Base-by-base conservation (phyloP, 805 yeast species). In the Sugiyamaella lignohabitans region DNA sequence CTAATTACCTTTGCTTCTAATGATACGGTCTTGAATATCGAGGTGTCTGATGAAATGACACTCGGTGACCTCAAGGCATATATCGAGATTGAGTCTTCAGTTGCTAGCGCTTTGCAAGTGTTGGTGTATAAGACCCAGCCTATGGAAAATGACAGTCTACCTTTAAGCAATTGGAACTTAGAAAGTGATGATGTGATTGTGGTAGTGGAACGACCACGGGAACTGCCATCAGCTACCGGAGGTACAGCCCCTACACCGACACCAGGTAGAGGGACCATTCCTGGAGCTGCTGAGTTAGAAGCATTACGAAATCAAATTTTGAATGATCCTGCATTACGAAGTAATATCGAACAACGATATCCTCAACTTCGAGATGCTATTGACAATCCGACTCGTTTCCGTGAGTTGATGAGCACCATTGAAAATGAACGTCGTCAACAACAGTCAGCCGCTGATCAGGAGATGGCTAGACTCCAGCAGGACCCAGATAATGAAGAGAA, bases 401-500 rank as follows among this genome's bases (percentile, higher is more conserved):
- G 68, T 37, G 65, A 69, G 34, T 48, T 51, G 14, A 51, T 65
- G 50, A 50, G 59, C 18, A 35, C 50, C 50, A 53, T 62, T n/a
- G 66, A 64, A 44, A 43, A 49, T 30, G 54, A 55, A 16, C 32
- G 32, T 27, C 32, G 65, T 40, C 64, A 73, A 2, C 63, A 64
- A 35, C 10, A 14, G 10, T 6, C 18, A 14, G 21, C 20, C 11
- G 21, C 18, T 35, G 10, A 35, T 14, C 20, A 35, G 11, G 86
- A 83, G 57, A 64, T 80, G 51, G 63, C 66, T 30, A 64, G 72
- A 38, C 59, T 84, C 20, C 77, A 81, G 61, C 70, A 71, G 37
- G 76, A 83, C 54, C 89, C 89, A 2, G 86, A 82, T 58, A 74
- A 78, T 55, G 85, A 86, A 17, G 85, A 76, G 30, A 80, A 75